phyloP scores from a whole-genome alignment of 2,329 filamentous ascomycete species.

The Beauveria caledonica region DNA sequence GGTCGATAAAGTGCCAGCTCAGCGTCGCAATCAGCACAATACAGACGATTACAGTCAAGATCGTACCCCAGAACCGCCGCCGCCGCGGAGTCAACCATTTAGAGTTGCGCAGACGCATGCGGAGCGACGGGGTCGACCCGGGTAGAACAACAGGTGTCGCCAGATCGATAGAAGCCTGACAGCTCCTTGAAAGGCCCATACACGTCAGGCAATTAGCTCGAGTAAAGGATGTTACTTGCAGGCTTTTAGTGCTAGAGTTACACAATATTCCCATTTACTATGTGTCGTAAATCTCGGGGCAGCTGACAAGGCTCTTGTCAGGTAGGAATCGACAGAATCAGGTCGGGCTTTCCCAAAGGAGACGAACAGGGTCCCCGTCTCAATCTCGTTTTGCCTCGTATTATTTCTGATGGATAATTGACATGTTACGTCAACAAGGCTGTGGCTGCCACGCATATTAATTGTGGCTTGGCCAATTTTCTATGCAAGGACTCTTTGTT shows the following conservation, averaged over 20 bases:
- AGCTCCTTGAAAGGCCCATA: neutral
- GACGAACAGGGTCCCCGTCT: neutral
- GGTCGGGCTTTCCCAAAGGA: neutral
- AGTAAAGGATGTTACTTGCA: too few species aligned
- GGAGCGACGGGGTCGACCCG: neutral
- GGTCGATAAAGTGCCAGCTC: neutral
- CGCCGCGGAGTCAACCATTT: neutral
- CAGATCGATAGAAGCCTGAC: neutral
- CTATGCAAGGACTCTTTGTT: neutral
- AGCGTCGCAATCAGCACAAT: neutral
- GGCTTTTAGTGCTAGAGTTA: too few species aligned
- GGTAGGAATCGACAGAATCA: neutral
- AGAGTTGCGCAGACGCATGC: neutral
- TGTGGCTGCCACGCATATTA: neutral
- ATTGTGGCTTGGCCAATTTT: neutral
- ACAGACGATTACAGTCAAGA: neutral
- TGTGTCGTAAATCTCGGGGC: too few species aligned
- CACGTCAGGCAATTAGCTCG: too few species aligned
- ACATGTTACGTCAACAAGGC: neutral
- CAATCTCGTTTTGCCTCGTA: neutral
- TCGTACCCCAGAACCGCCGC: neutral
- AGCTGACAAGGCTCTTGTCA: too few species aligned
- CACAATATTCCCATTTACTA: too few species aligned
- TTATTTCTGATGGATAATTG: neutral
- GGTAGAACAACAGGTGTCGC: neutral